Evolutionary conservation across 2,329 filamentous ascomycete species (phyloP), one percentile per base, ranked within the genome.

Genomic region (Xylaria sp.): DNA sequence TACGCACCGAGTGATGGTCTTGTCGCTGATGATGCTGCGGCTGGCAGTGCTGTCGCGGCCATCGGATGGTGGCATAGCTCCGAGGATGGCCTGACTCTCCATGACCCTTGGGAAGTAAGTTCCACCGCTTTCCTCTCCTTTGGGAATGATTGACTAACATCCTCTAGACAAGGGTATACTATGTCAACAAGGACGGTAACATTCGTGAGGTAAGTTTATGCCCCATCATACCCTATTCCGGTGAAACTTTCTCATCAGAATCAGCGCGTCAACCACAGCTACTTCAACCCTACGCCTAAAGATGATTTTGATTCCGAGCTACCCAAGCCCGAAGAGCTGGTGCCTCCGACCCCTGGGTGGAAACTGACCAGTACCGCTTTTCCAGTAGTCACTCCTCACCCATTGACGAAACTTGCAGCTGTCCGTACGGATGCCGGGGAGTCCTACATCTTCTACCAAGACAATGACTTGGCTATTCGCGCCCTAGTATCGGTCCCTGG

Each of bases 41-140:
- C 37, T 39, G 56, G 56, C 9, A 59, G 39, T 20, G 37, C 56
- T 8, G 56, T 46, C 15, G 20, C 56, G 4, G 41, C 41, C 5
- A 59, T 48, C 32, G 56, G 56, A 32, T 59, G 56, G 56, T 59
- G 56, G 56, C 48, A 59, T 28, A 32, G 23, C 48, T 51, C 48
- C 20, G 23, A 51, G 12, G 48, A 51, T 51, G 48, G 48, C 23
- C 48, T 51, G 48, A 51, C n/a, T 51, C 23, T 51, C 48, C 23
- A 23, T 23, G 48, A 51, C n/a, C n/a, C 48, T 51, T 59, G 56
- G 56, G 41, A 48, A 39, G 56, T 59, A 18, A n/a, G 56, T 59
- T 48, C 28, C 10, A 48, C 18, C 2, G 46, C 15, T 8, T 20
- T 23, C 23, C n/a, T 6, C 39, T 32, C 4, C 7, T 18, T 3